These are phyloP conservation scores for Thraustotheca clavata DNA, from an alignment of 352 stramenopile species.

Conservation along the genomic window DNA sequence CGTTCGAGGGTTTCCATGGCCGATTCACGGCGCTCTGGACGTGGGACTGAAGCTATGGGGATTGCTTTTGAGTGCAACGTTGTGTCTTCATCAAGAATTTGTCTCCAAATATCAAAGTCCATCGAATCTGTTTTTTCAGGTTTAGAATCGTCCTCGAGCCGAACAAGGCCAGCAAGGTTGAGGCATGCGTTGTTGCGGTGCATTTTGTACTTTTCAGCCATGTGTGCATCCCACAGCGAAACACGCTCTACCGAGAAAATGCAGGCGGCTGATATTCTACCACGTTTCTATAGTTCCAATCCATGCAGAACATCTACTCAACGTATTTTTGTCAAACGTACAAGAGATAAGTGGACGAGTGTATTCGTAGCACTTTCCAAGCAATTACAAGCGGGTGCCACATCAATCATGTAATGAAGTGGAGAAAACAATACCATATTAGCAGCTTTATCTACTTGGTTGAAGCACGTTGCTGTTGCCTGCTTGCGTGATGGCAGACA, in stretches of 20 bases:
- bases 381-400: too few species aligned
- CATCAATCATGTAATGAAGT: too few species aligned
- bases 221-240: neutral
- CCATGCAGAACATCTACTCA: too few species aligned
- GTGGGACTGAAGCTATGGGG: neutral
- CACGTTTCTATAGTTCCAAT: too few species aligned
- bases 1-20: neutral
- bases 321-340: too few species aligned
- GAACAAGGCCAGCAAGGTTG: neutral
- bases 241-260: too few species aligned
- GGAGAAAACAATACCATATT: too few species aligned
- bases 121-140: neutral
- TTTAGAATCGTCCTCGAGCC: neutral
- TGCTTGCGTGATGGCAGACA: neutral
- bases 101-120: conserved; percentile 7
- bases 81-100: neutral
- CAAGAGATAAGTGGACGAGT: too few species aligned
- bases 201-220: neutral
- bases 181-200: neutral
- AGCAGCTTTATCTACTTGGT: too few species aligned
- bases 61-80: neutral
- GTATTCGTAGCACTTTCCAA: too few species aligned
- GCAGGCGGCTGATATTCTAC: too few species aligned
- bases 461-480: neutral
- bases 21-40: neutral